These are phyloP conservation scores for Schwanniomyces sp. DNA, from an alignment of 805 yeast species.

Conservation along the genomic window DNA sequence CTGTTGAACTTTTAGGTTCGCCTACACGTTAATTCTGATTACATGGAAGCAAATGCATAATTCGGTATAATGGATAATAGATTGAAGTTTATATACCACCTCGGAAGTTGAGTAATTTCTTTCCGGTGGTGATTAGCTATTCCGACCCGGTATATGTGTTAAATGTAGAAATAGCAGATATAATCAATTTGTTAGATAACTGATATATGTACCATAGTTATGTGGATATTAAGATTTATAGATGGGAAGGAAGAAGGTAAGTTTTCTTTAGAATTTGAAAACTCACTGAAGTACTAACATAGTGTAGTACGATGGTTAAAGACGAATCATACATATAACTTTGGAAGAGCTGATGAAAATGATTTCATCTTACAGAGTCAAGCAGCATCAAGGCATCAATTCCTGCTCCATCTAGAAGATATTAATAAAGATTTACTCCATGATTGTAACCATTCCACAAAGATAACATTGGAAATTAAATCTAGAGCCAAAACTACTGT, in stretches of 20 bases:
- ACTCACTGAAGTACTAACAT: neutral
- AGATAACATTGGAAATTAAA: conserved; percentile 20
- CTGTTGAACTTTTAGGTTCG: too few relatives aligned
- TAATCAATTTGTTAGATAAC: too few relatives aligned
- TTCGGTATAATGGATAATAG: too few relatives aligned
- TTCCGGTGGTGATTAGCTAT: too few relatives aligned
- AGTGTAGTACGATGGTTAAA: conserved; percentile 6
- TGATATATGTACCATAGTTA: neutral
- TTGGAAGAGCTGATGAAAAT: conserved; percentile 30
- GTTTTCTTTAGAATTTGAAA: neutral
- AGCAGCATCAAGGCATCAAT: conserved; percentile 30
- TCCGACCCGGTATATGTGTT: too few relatives aligned
- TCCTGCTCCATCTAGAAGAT: conserved; percentile 16
- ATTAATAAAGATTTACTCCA: conserved; percentile 3
- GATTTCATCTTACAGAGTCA: conserved; percentile 26
- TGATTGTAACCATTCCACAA: conserved; percentile 9
- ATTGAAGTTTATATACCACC: too few relatives aligned
- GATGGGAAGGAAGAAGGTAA: conserved; percentile 6
- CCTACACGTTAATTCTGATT: too few relatives aligned
- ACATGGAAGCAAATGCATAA: too few relatives aligned
- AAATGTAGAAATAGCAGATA: too few relatives aligned
- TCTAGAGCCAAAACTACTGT: conserved; percentile 31
- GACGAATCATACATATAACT: conserved; percentile 12
- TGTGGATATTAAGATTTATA: conserved; percentile 7
- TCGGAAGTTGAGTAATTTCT: too few relatives aligned